phyloP scores from a whole-genome alignment of 2,329 filamentous ascomycete genomes.

The Plectosphaerella sp. region DNA sequence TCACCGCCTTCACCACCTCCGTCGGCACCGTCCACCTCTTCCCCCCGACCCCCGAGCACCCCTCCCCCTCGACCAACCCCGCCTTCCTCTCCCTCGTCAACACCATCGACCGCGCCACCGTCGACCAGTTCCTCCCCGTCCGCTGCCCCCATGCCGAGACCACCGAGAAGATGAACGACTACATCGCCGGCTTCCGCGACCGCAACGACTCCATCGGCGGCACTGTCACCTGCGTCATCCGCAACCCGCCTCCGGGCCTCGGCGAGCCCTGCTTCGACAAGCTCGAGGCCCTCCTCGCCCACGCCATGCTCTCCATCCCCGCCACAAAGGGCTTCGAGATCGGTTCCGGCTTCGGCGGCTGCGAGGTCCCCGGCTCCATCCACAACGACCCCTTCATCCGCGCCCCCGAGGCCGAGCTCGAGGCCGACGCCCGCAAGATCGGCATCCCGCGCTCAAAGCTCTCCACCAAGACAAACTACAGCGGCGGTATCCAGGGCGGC shows the following conservation, averaged over 20 bases:
- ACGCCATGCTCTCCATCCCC: conserved; percentile 93
- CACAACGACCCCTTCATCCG: conserved; percentile 88
- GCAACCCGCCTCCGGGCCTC: conserved; percentile 77
- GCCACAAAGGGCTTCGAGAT: conserved; percentile 96
- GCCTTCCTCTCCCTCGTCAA: conserved; percentile 72
- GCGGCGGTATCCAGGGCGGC: conserved; percentile 89
- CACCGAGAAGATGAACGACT: conserved; percentile 68
- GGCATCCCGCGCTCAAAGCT: conserved; percentile 56
- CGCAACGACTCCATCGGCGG: conserved; percentile 86
- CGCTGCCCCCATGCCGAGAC: conserved; percentile 72
- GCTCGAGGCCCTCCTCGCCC: conserved; percentile 83
- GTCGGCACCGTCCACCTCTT: conserved; percentile 79
- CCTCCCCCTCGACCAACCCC: conserved; percentile 69
- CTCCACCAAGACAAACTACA: conserved; percentile 90
- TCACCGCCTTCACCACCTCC: conserved; percentile 83
- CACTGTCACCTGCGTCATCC: conserved; percentile 89
- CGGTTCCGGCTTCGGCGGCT: conserved; percentile 85
- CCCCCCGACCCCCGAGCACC: conserved; percentile 63
- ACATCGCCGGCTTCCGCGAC: conserved; percentile 75
- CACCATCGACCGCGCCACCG: conserved; percentile 66
- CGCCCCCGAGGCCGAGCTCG: conserved; percentile 36
- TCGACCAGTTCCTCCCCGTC: conserved; percentile 82
- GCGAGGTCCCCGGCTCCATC: conserved; percentile 77
- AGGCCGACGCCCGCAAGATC: conserved; percentile 31
- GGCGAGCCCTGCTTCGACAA: conserved; percentile 97